Conservation (phyloP, 805 yeast genomes). For the Deakozyma indianensis region DNA sequence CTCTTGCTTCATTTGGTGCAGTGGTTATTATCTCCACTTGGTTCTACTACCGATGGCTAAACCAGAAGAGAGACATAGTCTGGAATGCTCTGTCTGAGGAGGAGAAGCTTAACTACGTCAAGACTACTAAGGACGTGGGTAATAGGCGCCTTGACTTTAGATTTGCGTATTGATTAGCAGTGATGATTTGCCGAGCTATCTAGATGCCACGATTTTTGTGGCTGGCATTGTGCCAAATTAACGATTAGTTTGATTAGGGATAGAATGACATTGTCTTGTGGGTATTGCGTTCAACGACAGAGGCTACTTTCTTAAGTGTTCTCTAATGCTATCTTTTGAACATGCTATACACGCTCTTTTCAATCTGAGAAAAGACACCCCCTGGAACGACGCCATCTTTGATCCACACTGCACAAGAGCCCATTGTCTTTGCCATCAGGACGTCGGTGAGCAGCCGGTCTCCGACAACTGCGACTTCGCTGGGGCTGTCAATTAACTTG, state of each 20-base stretch:
- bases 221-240: too few relatives aligned
- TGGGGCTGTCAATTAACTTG: conserved; percentile 32
- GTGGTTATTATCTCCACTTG: conserved; percentile 10
- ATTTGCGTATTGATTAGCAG: conserved; percentile 16
- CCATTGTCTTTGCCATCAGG: conserved; percentile 90
- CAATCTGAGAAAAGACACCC: background rate
- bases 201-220: background rate
- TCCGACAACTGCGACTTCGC: conserved; percentile 74
- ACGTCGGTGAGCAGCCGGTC: conserved; percentile 87
- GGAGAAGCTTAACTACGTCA: conserved; percentile 33
- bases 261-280: background rate
- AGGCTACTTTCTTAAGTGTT: background rate
- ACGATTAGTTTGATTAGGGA: background rate
- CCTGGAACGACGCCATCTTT: conserved; percentile 46
- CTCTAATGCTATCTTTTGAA: background rate
- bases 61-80: conserved; percentile 21
- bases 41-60: conserved; percentile 19
- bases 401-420: conserved; percentile 73
- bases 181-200: background rate
- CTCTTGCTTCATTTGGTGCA: background rate
- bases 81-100: conserved; percentile 39
- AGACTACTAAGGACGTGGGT: conserved; percentile 36
- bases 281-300: background rate
- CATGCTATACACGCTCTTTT: background rate
- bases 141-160: conserved; percentile 40